A percentile compares a stretch with the other conserved stretches of the same genome.
Evolutionary conservation across 2,329 filamentous ascomycete genomes (phyloP).

Genomic region (Blastomyces emzantsi): DNA sequence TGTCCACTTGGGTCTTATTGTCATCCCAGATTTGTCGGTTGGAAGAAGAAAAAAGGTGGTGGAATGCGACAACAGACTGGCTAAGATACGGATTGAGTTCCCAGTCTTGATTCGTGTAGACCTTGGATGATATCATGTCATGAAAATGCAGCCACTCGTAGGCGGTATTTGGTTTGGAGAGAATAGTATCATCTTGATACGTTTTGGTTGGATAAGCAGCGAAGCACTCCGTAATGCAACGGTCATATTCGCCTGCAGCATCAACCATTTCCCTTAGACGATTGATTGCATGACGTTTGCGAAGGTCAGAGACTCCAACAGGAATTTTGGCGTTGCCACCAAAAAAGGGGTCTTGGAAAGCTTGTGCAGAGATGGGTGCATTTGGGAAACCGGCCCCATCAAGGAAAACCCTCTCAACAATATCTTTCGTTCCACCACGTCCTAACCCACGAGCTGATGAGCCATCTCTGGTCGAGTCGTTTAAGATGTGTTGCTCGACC

Average conservation of each 20-base stretch:
- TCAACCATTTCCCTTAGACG: slow-evolving; percentile 54
- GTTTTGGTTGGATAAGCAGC: slow-evolving; percentile 74
- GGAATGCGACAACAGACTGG: slow-evolving; percentile 80
- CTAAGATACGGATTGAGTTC: slow-evolving; percentile 81
- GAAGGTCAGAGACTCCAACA: slow-evolving; percentile 51
- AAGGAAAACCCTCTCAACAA: slow-evolving; percentile 56
- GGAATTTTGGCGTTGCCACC: slow-evolving; percentile 22
- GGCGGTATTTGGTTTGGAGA: slow-evolving; percentile 75
- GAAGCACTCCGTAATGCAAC: slow-evolving; percentile 64
- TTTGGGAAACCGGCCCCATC: slow-evolving; percentile 54
- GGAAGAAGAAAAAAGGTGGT: slow-evolving; percentile 77
- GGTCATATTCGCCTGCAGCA: slow-evolving; percentile 53
- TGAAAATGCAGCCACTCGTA: slow-evolving; percentile 97
- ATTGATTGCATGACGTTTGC: slow-evolving; percentile 51
- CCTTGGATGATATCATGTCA: slow-evolving; percentile 66
- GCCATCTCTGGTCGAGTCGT: slow-evolving; percentile 45
- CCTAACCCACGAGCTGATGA: slow-evolving; percentile 50
- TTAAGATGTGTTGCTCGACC: slow-evolving; percentile 51
- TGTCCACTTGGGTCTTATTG: slow-evolving; percentile 35
- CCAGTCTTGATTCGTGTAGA: slow-evolving; percentile 85
- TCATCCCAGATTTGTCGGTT: slow-evolving; percentile 41
- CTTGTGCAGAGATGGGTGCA: slow-evolving; percentile 30
- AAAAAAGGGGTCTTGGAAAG: slow-evolving; percentile 30
- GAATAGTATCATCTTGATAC: slow-evolving; percentile 85
- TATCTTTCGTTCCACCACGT: slow-evolving; percentile 54